Base-by-base conservation (phyloP, 352 stramenopile species). In the Elongisporangium prolatum region DNA sequence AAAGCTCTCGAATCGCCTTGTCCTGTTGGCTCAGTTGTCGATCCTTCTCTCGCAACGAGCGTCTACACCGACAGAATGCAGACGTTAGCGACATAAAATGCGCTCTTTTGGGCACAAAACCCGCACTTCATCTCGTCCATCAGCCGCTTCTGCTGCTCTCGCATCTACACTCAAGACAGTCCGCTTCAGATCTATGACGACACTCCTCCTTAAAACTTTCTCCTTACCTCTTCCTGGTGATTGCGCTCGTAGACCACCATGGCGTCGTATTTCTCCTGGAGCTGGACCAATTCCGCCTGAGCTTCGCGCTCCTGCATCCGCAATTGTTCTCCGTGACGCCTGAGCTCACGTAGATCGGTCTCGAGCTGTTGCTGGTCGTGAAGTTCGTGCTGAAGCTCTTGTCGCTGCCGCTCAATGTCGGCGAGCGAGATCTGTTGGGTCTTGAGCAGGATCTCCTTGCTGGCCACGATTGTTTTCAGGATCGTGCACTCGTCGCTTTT, bases 241-340 rank as follows among this genome's bases (percentile, higher is more conserved):
- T 54, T 62, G 3, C 76, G 74, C 25, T 78, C 64, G 49, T 84
- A 74, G 21, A 69, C 28, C 3, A 78, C 2, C 65, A 79, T 74
- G 24, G 80, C 75, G 10, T 81, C 66, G 51, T 84, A 68, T 67
- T 59, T 73, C 77, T 89, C 78, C 28, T 78, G 68, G 4, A 89
- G 54, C 14, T 70, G 56, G 10, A 54, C 40, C 7, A 77, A 66
- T 25, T 82, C 75, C 0, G 56, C 56, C 51, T 69, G 50, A n/a
- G 80, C n/a, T 25, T 68, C 59, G 0, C 64, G 51, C 18, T 85
- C 64, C 9, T 73, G 58, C 0, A 54, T 50, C 47, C 63, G 67
- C 7, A 84, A 55, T 8, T 72, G 40, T 25, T 65, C 54, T 6
- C 75, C 68, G 5, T 58, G 51, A 18, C 68, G 55, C 40, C 84